Percentiles rank a stretch among this genome's conserved stretches.
These are phyloP conservation scores for Hyphopichia burtonii DNA, from an alignment of 1,139 yeast species.

Conservation along the genomic window DNA sequence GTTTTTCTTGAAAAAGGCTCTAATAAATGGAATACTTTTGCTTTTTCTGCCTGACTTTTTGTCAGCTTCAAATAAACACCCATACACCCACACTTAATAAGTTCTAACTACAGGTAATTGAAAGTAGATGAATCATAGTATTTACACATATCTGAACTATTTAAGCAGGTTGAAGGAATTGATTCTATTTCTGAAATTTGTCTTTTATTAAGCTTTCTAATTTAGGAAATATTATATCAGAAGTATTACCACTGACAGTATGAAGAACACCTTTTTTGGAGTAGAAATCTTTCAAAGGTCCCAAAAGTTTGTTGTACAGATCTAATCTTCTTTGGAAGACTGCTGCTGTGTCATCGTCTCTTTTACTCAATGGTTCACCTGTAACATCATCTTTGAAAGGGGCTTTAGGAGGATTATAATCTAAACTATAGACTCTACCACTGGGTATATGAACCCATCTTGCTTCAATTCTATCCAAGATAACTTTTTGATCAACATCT, in stretches of 20 bases:
- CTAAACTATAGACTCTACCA: slow-evolving; percentile 81
- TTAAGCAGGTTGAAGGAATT: too few relatives aligned
- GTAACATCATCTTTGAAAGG: slow-evolving; percentile 84
- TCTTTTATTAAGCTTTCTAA: slow-evolving; percentile 41
- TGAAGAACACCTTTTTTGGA: slow-evolving; percentile 49
- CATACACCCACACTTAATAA: too few relatives aligned
- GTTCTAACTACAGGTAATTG: too few relatives aligned
- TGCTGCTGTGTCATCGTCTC: slow-evolving; percentile 75
- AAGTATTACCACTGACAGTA: slow-evolving; percentile 70
- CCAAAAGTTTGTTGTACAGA: slow-evolving; percentile 57
- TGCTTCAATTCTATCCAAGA: slow-evolving; percentile 76
- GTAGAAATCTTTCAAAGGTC: slow-evolving; percentile 67
- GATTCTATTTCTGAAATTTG: slow-evolving; percentile 17
- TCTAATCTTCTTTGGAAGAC: slow-evolving; percentile 69
- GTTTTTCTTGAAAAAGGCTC: too few relatives aligned
- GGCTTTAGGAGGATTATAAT: slow-evolving; percentile 84
- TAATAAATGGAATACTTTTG: too few relatives aligned
- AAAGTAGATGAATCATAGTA: too few relatives aligned
- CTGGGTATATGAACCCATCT: slow-evolving; percentile 83
- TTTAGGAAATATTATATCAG: slow-evolving; percentile 82
- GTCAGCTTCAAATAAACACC: too few relatives aligned
- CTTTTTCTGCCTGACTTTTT: too few relatives aligned
- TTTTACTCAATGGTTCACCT: slow-evolving; percentile 76
- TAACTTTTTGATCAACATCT: slow-evolving; percentile 78
- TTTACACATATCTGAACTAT: too few relatives aligned